A percentile compares a stretch with the other conserved stretches of the same genome.
These are phyloP conservation scores for Dryas octopetala DNA, from an alignment of 306 rosid species.

Conservation along the genomic window DNA sequence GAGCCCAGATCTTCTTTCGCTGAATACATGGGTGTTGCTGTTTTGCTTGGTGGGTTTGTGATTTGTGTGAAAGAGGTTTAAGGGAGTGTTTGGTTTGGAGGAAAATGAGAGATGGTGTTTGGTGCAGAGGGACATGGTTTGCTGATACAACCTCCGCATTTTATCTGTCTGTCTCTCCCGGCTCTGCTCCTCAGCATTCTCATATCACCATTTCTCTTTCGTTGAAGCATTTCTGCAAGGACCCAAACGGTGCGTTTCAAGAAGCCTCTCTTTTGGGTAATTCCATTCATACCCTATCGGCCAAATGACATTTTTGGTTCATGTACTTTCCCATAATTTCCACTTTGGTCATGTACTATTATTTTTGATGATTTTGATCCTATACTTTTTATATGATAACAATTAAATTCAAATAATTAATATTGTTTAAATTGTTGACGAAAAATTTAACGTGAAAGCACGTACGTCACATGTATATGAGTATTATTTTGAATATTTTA, in stretches of 20 bases:
- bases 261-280: too few relatives aligned
- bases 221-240: not conserved
- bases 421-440: too few relatives aligned
- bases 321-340: too few relatives aligned
- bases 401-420: too few relatives aligned
- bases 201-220: not conserved
- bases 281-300: too few relatives aligned
- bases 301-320: too few relatives aligned
- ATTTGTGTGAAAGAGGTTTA: conserved; percentile 9
- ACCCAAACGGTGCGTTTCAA: not conserved
- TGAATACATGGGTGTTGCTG: not conserved
- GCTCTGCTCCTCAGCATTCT: not conserved
- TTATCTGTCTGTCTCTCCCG: not conserved
- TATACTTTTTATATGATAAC: too few relatives aligned
- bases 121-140: conserved; percentile 24
- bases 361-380: too few relatives aligned
- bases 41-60: conserved; percentile 6
- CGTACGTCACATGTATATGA: too few relatives aligned
- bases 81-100: conserved; percentile 21
- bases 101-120: conserved; percentile 20
- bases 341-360: too few relatives aligned
- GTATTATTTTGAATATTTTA: too few relatives aligned
- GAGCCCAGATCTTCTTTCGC: conserved; percentile 23
- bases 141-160: conserved; percentile 44
- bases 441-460: too few relatives aligned